These are phyloP conservation scores for Ophiosphaerella korrae DNA, from an alignment of 2,329 filamentous ascomycete species.

Conservation along the genomic window DNA sequence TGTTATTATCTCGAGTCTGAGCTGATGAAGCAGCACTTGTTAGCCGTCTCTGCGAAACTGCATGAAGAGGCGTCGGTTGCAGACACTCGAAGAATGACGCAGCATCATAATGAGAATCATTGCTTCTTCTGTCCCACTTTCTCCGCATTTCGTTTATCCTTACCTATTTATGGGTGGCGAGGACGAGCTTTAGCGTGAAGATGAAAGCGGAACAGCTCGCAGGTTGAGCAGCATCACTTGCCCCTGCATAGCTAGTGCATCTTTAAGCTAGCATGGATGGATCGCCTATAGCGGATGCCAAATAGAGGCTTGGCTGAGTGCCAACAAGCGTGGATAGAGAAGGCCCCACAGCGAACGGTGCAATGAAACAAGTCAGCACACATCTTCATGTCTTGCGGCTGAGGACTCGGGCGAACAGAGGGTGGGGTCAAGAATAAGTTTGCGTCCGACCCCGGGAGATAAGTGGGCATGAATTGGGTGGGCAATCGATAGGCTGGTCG, in stretches of 20 bases:
- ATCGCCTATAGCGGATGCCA: slow-evolving; percentile 34
- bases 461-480: neutral
- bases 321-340: slow-evolving; percentile 19
- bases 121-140: slow-evolving; percentile 31
- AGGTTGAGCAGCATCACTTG: slow-evolving; percentile 20
- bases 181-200: slow-evolving; percentile 26
- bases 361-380: slow-evolving; percentile 34
- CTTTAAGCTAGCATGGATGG: slow-evolving; percentile 23
- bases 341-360: slow-evolving; percentile 27
- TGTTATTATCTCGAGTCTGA: slow-evolving; percentile 7
- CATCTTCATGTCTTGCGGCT: slow-evolving; percentile 31
- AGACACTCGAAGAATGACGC: too few relatives aligned
- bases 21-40: neutral
- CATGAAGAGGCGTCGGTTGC: too few relatives aligned
- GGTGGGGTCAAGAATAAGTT: neutral
- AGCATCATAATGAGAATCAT: neutral
- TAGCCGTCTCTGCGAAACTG: neutral
- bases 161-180: slow-evolving; percentile 43
- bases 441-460: neutral
- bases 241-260: slow-evolving; percentile 35
- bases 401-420: slow-evolving; percentile 8
- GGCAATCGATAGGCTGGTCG: neutral
- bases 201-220: slow-evolving; percentile 25
- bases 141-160: slow-evolving; percentile 43
- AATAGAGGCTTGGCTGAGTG: slow-evolving; percentile 27